Base-by-base conservation (phyloP, 768 basidiomycete genomes). In the Leccinum incarnatum region DNA sequence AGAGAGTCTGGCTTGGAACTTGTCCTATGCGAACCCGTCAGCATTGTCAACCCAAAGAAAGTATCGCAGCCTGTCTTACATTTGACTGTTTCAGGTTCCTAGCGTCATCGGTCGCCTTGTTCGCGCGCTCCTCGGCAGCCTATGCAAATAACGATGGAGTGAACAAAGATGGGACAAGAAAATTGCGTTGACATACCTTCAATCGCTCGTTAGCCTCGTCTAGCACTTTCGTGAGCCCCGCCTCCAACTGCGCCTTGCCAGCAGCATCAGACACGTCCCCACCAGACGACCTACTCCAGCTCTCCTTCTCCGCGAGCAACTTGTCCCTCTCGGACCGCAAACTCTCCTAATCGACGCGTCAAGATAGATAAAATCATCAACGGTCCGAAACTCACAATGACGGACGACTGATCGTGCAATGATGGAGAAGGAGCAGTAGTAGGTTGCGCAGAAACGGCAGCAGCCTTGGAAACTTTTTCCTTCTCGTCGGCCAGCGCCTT, bases 311-410 rank as follows among this genome's bases (percentile, higher is more conserved):
- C 0, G 77, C 78, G 27, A 87, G 74, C 17, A 91, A 72, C 52
- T 75, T 78, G 65, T 89, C 88, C 52, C 83, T 78, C 70, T 93
- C 85, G 47, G 79, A 77, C 55, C 72, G 77, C 27, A 91, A 69
- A 49, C 77, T 62, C 53, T 80, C 75, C 87, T 90, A 40, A 37
- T 19, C 17, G 46, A 21, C 17, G 17, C 17, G n/a, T 64, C 51
- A 62, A 29, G 50, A 37, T 27, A 29, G n/a, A 5, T 3, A n/a
- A 23, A 32, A 37, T 17, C 25, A 3, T 11, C 1, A 3, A 2
- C 45, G 5, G 25, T 25, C 4, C 25, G 4, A 19, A 10, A 67
- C 78, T 6, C 62, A 80, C 79, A 25, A 81, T 52, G 29, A 72
- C 58, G 3, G 69, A 62, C 2, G 49, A 48, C 34, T 73, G 72